Conservation (phyloP, 495 filamentous ascomycete genomes). For the Trichoderma asperelloides region DNA sequence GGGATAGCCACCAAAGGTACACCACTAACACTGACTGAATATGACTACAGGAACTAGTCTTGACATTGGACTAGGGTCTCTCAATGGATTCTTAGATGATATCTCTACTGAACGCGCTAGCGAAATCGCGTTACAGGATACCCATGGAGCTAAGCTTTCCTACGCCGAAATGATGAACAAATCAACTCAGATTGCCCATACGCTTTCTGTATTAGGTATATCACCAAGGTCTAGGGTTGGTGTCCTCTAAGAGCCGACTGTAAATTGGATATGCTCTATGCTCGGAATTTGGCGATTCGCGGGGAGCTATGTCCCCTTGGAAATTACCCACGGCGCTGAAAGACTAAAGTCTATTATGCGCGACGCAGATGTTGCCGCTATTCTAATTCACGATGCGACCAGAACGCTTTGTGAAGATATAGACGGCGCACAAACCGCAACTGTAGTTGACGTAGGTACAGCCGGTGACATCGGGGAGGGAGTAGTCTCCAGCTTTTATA, state of each 20-base stretch:
- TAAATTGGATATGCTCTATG: constrained; percentile 33
- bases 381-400: constrained; percentile 16
- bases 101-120: not conserved
- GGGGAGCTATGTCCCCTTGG: constrained; percentile 34
- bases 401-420: constrained; percentile 8
- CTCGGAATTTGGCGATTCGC: constrained; percentile 36
- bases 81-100: constrained; percentile 6
- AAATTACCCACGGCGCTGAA: constrained; percentile 22
- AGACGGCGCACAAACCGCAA: not conserved
- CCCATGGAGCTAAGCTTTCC: not conserved
- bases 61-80: constrained; percentile 8
- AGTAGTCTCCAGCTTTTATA: not conserved
- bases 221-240: constrained; percentile 13
- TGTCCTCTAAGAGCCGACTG: constrained; percentile 18
- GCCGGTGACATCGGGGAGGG: not conserved
- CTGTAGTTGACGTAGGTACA: not conserved
- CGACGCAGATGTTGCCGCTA: constrained; percentile 15
- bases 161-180: constrained; percentile 12
- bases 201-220: not conserved
- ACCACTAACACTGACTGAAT: too few species aligned
- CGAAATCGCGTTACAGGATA: constrained; percentile 10
- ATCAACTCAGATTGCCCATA: constrained; percentile 11
- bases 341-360: constrained; percentile 25
- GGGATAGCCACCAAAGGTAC: too few species aligned
- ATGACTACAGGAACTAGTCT: not conserved